These are phyloP conservation scores for Macrocystidia cucumis DNA, from an alignment of 1,284 basidiomycete genomes.

Conservation along the genomic window DNA sequence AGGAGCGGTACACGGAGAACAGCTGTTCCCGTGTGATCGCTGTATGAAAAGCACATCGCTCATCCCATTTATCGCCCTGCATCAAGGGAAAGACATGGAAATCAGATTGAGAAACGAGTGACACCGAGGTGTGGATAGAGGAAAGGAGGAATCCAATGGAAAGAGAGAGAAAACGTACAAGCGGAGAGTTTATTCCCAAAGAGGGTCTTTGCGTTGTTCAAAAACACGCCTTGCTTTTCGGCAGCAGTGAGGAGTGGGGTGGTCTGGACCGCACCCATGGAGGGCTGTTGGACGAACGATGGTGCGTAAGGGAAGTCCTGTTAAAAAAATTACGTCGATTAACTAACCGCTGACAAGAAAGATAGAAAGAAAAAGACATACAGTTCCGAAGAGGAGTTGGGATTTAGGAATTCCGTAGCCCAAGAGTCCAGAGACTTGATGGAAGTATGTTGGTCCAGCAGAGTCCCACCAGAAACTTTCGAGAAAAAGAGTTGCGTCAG, in stretches of 20 bases:
- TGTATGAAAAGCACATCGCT: too few species aligned
- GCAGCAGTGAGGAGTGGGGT: slow-evolving; percentile 14
- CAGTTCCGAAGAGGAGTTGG: slow-evolving; percentile 24
- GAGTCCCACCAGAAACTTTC: slow-evolving; percentile 31
- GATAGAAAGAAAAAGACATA: slow-evolving; percentile 11
- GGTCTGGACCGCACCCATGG: slow-evolving; percentile 16
- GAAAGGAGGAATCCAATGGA: too few species aligned
- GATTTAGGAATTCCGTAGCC: slow-evolving; percentile 21
- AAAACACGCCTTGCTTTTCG: slow-evolving; percentile 17
- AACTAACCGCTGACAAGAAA: too few species aligned
- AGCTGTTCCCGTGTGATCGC: too few species aligned
- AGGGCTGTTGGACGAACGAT: slow-evolving; percentile 15
- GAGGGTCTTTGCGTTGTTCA: slow-evolving; percentile 14
- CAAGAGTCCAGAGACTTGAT: slow-evolving; percentile 23
- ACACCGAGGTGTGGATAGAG: too few species aligned
- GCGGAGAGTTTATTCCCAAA: slow-evolving; percentile 15
- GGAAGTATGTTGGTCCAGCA: slow-evolving; percentile 25
- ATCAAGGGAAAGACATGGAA: too few species aligned
- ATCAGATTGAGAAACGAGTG: too few species aligned
- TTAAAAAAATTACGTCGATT: background rate
- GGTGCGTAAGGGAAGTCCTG: slow-evolving; percentile 23
- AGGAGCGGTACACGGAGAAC: too few species aligned
- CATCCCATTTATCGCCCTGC: too few species aligned
- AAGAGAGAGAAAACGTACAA: background rate
- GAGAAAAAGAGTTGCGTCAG: background rate